Conservation (phyloP, 2,329 filamentous ascomycete genomes). For the Cryphonectria carpinicola region DNA sequence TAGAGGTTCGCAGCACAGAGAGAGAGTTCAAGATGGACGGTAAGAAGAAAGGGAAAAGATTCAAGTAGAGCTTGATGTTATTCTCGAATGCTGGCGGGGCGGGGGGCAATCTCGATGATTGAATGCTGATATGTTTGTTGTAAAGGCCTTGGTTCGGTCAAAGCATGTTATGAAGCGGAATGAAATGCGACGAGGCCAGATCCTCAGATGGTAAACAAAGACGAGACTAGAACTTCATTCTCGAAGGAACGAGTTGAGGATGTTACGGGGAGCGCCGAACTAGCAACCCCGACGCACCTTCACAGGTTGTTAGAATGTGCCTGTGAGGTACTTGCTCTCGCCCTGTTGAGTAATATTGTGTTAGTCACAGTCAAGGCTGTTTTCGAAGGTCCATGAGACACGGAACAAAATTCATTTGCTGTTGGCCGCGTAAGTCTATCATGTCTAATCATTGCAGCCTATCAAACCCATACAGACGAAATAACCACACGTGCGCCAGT, state of each 20-base stretch:
- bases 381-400: background rate
- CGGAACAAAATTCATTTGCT: background rate
- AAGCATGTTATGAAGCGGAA: background rate
- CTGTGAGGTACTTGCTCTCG: background rate
- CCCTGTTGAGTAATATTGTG: background rate
- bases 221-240: background rate
- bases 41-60: too few species aligned
- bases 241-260: background rate
- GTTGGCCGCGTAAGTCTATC: slow-evolving; percentile 6
- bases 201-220: background rate
- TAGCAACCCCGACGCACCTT: background rate
- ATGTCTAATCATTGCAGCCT: slow-evolving; percentile 1
- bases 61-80: background rate
- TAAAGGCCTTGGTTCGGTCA: background rate
- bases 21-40: background rate
- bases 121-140: background rate
- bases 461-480: background rate
- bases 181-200: background rate
- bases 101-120: background rate
- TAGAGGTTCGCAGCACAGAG: too few species aligned
- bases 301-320: background rate
- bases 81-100: background rate
- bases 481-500: background rate
- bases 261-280: background rate
- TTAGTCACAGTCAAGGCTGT: background rate